Conservation (phyloP, 1,284 basidiomycete genomes). For the Apiotrichum veenhuisii region DNA sequence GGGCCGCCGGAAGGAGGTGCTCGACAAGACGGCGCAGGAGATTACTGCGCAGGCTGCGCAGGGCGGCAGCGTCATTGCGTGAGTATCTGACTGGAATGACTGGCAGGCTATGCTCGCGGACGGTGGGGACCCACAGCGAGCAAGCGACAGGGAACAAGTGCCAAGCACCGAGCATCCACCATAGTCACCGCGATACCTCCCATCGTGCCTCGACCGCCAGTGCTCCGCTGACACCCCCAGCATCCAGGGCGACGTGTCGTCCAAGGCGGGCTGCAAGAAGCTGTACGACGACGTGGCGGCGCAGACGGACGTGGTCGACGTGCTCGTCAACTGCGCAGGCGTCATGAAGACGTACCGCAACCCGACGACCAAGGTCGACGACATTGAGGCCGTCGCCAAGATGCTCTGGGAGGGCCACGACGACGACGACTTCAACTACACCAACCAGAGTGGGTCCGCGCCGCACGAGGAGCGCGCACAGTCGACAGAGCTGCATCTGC, state of each 20-base stretch:
- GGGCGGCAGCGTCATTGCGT: conserved; percentile 20
- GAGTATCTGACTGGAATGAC: neutral
- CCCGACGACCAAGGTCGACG: conserved; percentile 28
- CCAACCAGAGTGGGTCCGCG: conserved; percentile 23
- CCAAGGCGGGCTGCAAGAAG: conserved; percentile 38
- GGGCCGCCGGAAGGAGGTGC: conserved; percentile 43
- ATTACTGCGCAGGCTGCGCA: conserved; percentile 23
- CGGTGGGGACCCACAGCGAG: neutral
- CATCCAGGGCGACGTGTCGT: conserved; percentile 45
- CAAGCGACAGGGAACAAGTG: too few relatives aligned
- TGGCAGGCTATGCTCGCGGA: neutral
- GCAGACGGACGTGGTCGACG: conserved; percentile 30
- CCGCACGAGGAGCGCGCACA: too few relatives aligned
- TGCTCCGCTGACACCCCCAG: conserved; percentile 17
- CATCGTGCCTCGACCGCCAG: too few relatives aligned
- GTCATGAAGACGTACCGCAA: conserved; percentile 33
- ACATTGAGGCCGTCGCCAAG: conserved; percentile 34
- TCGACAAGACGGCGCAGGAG: conserved; percentile 40
- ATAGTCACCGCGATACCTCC: too few relatives aligned
- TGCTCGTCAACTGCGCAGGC: conserved; percentile 44
- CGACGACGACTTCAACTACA: conserved; percentile 34
- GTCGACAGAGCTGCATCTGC: too few relatives aligned
- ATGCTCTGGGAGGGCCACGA: conserved; percentile 38
- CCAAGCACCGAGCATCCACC: too few relatives aligned
- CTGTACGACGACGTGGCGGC: conserved; percentile 34